Percentiles rank a stretch among this genome's conserved stretches.
Evolutionary conservation across 139 green algal species (phyloP).

Genomic region (Protoeuglena noctilucae): DNA sequence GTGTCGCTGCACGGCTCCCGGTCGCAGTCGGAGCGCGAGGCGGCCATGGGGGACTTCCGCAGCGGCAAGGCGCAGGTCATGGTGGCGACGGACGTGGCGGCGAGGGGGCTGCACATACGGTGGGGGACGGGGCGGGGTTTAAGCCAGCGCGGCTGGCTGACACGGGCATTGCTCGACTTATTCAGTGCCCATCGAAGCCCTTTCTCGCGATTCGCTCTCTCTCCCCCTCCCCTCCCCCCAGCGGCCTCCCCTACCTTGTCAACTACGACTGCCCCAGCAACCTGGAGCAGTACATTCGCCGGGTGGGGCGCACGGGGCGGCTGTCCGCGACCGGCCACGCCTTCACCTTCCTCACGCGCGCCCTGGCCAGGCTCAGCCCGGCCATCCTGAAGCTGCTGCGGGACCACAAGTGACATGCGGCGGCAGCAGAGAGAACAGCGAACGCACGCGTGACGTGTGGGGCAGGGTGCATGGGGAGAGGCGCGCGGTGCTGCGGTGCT

Average conservation of each 20-base stretch:
- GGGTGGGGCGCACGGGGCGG: constrained; percentile 76
- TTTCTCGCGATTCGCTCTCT: background rate
- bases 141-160: too few species aligned
- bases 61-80: constrained; percentile 31
- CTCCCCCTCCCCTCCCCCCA: background rate
- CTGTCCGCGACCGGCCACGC: constrained; percentile 65
- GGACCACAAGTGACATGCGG: too few species aligned
- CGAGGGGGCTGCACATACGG: constrained; percentile 61
- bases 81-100: constrained; percentile 71
- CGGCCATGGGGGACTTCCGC: constrained; percentile 28
- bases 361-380: constrained; percentile 37
- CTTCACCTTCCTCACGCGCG: constrained; percentile 70
- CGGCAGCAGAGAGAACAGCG: too few species aligned
- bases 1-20: constrained; percentile 60
- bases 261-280: constrained; percentile 77
- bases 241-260: constrained; percentile 57
- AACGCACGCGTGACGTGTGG: too few species aligned
- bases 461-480: too few species aligned
- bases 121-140: background rate
- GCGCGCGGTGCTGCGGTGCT: too few species aligned
- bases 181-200: too few species aligned
- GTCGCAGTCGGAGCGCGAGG: constrained; percentile 49
- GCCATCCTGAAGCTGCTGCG: constrained; percentile 46
- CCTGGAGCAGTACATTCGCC: constrained; percentile 82
- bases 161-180: too few species aligned